Base-by-base conservation (phyloP, 257 asterid genomes). In the Lycium ferocissimum region DNA sequence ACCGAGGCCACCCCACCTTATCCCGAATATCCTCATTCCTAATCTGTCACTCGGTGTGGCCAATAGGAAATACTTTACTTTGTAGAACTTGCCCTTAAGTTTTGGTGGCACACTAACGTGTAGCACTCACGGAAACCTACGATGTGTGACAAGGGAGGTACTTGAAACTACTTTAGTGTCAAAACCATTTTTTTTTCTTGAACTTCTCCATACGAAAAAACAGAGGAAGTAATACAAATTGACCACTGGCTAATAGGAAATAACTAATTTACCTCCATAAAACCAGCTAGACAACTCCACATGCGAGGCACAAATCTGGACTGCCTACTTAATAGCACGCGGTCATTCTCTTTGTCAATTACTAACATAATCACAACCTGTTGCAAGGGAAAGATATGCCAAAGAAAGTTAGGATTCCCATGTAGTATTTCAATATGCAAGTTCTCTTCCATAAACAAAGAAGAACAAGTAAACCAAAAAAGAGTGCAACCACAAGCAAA, bases 251-350 rank as follows among this genome's bases (percentile, higher is more conserved):
- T 78, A 78, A 53, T 20, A 14, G 14, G 45, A 26, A 51, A 51
- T 13, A 53, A 53, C 65, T 53, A 78, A 78, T 76, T 7, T 17
- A 93, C 99, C 98, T 97, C 98, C 75, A 93, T 95, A 86, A 95
- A 96, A 54, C 99, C 99, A 88, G 99, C 98, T 79, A 97, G 93
- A 87, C 99, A 97, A 86, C 99, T 97, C 98, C 98, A 97, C 97
- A 95, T 93, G 84, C 98, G 98, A 1, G 98, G 99, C 62, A 97
- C 99, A 89, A 89, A 95, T 89, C 98, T 95, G 6, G 97, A 93
- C 89, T 97, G 98, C 91, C 95, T 92, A 88, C 99, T 91, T 79
- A 96, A 86, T 73, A 96, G 87, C 57, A 87, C 99, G 47, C 96
- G 89, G 85, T 97, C 98, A 58, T 95, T 97, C 80, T 97, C 95